Conservation (phyloP, 805 yeast species). For the Candida xyloterini region DNA sequence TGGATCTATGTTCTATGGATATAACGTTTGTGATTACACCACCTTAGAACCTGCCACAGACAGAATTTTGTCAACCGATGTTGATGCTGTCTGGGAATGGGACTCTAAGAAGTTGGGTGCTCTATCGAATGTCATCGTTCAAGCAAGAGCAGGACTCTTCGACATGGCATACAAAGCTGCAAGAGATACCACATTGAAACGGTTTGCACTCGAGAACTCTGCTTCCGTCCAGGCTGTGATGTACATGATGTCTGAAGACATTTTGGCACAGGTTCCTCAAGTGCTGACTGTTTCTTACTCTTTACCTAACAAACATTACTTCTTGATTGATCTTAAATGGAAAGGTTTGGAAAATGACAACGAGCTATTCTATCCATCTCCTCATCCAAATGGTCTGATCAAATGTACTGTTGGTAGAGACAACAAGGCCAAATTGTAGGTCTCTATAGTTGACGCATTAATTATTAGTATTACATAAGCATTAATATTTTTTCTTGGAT, state of each 20-base stretch:
- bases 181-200: slow-evolving; percentile 64
- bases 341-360: slow-evolving; percentile 78
- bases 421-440: slow-evolving; percentile 52
- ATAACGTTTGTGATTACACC: slow-evolving; percentile 82
- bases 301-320: slow-evolving; percentile 91
- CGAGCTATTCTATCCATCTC: slow-evolving; percentile 82
- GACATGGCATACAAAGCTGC: slow-evolving; percentile 64
- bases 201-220: slow-evolving; percentile 82
- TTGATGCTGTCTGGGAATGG: slow-evolving; percentile 71
- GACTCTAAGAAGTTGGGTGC: slow-evolving; percentile 47
- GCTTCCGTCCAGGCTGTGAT: slow-evolving; percentile 97
- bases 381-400: slow-evolving; percentile 92
- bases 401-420: slow-evolving; percentile 80
- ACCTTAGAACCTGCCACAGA: slow-evolving; percentile 80
- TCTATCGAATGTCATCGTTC: slow-evolving; percentile 45
- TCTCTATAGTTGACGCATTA: not conserved
- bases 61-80: slow-evolving; percentile 84
- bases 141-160: slow-evolving; percentile 61
- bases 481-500: slow-evolving; percentile 1
- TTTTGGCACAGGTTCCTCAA: slow-evolving; percentile 54
- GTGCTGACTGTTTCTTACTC: slow-evolving; percentile 66
- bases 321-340: slow-evolving; percentile 78
- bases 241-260: slow-evolving; percentile 84
- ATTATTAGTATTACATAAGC: slow-evolving; percentile 5
- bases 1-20: slow-evolving; percentile 90